Evolutionary conservation across 2,329 filamentous ascomycete species (phyloP).

Genomic region (Alternaria ethzedia): DNA sequence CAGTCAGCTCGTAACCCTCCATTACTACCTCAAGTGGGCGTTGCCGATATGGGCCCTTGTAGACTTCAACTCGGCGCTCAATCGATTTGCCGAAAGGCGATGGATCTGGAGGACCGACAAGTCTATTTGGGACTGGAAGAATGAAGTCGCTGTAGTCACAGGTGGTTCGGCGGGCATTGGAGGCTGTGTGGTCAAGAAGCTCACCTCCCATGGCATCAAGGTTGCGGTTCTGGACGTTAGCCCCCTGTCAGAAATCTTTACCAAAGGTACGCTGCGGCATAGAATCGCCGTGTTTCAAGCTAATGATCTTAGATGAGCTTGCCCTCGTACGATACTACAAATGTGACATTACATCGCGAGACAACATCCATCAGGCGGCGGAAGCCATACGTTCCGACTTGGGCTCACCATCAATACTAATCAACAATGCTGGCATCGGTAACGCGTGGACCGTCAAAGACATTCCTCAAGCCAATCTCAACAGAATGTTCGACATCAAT

Average conservation of each 20-base stretch:
- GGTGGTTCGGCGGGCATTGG: conserved; percentile 48
- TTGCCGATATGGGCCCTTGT: conserved; percentile 29
- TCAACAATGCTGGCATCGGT: conserved; percentile 49
- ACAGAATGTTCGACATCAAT: conserved; percentile 43
- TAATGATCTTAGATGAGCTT: conserved; percentile 30
- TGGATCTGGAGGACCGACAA: conserved; percentile 46
- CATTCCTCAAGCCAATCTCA: conserved; percentile 30
- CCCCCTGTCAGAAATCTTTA: conserved; percentile 37
- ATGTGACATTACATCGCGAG: conserved; percentile 43
- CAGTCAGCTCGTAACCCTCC: conserved; percentile 30
- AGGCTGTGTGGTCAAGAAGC: conserved; percentile 39
- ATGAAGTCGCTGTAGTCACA: conserved; percentile 46
- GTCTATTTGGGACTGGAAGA: conserved; percentile 38
- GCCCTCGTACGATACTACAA: conserved; percentile 34
- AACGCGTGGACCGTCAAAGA: conserved; percentile 43
- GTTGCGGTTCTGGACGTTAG: conserved; percentile 46
- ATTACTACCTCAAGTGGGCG: conserved; percentile 35
- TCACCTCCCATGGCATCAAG: conserved; percentile 39
- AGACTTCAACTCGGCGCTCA: conserved; percentile 37
- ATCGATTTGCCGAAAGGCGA: conserved; percentile 46
- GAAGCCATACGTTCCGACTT: conserved; percentile 42
- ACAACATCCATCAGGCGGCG: conserved; percentile 35
- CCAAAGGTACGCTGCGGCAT: conserved; percentile 26
- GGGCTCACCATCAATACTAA: conserved; percentile 41
- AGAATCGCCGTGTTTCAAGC: not conserved